Evolutionary conservation across 2,329 filamentous ascomycete species (phyloP).

Genomic region (Camillea tinctor): DNA sequence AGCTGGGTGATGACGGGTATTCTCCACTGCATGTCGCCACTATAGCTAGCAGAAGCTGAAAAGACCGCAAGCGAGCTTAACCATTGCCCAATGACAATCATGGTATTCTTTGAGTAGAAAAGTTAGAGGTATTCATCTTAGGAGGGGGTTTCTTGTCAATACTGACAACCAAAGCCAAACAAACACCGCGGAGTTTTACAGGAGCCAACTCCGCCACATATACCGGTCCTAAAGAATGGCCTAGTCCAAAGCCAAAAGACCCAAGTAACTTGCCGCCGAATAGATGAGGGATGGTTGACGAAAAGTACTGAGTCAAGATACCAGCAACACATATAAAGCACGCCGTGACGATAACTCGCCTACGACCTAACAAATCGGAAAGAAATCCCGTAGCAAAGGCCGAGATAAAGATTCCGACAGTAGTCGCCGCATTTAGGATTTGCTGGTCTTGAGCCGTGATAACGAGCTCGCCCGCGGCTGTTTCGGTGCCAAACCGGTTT

Average conservation of each 20-base stretch:
- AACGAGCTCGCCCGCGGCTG: background rate
- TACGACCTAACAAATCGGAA: background rate
- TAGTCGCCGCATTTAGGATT: background rate
- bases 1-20: conserved; percentile 33
- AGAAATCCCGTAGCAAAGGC: background rate
- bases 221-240: conserved; percentile 32
- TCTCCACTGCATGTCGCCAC: conserved; percentile 28
- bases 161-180: conserved; percentile 27
- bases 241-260: conserved; percentile 28
- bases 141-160: background rate
- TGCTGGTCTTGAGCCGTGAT: background rate
- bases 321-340: background rate
- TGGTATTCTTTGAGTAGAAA: conserved; percentile 24
- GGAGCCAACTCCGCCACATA: conserved; percentile 34
- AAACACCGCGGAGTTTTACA: conserved; percentile 31
- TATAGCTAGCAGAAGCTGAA: conserved; percentile 13
- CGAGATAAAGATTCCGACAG: background rate
- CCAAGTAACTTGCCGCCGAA: background rate
- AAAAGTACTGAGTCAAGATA: background rate
- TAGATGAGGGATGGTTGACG: background rate
- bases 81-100: conserved; percentile 34
- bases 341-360: background rate
- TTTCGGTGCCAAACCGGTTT: background rate
- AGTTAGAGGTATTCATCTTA: background rate
- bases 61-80: conserved; percentile 28